Base-by-base conservation (phyloP, 306 rosid genomes). In the Trifolium pratense region DNA sequence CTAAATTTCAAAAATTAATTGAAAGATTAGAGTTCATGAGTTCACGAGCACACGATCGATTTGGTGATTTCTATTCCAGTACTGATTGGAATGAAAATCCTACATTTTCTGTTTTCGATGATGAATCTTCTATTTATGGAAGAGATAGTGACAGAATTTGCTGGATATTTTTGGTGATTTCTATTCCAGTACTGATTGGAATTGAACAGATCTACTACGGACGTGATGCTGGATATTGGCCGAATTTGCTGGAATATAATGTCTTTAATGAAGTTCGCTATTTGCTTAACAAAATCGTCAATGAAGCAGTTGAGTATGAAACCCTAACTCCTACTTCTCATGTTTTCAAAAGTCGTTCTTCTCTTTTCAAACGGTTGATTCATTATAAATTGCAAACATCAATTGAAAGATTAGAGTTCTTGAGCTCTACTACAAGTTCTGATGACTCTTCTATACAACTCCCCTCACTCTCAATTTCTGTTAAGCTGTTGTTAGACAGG, bases 121-220 rank as follows among this genome's bases (percentile, higher is more conserved):
- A 82, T 10, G 84, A 82, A 64, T 70, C 70, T 40, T 45, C 51
- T 72, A 76, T 79, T 18, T 75, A 36, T 73, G 86, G 82, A 7
- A 72, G 78, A 58, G 53, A 46, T 1, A n/a, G n/a, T n/a, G n/a
- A 85, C 31, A 69, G n/a, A n/a, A n/a, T n/a, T n/a, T n/a, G n/a
- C n/a, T n/a, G n/a, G n/a, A n/a, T n/a, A n/a, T n/a, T n/a, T n/a
- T n/a, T n/a, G n/a, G n/a, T n/a, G n/a, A n/a, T n/a, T n/a, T n/a
- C n/a, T n/a, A n/a, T n/a, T n/a, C n/a, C n/a, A n/a, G n/a, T n/a
- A n/a, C n/a, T n/a, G n/a, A n/a, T n/a, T n/a, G n/a, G n/a, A n/a
- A n/a, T n/a, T n/a, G n/a, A n/a, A n/a, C n/a, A n/a, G n/a, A n/a
- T n/a, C n/a, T n/a, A n/a, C 36, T 4, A 31, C 36, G 5, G 5